Percentiles rank a stretch among this genome's conserved stretches.
Evolutionary conservation across 2,329 filamentous ascomycete species (phyloP).

Genomic region (Penicillium capsulatum): DNA sequence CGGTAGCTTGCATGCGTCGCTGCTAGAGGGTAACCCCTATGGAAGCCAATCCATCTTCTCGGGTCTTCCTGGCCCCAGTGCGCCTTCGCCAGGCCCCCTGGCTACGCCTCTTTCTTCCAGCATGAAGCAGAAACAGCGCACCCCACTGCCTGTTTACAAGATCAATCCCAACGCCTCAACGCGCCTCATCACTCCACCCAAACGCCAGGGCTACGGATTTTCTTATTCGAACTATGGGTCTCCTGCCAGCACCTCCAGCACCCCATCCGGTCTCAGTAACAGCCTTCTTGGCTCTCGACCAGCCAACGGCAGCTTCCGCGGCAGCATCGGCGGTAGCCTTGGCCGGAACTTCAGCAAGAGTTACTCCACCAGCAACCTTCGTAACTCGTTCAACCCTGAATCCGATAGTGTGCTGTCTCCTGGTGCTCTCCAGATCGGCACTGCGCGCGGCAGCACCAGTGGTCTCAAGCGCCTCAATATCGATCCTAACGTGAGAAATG

Average conservation of each 20-base stretch:
- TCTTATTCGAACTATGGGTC: constrained; percentile 89
- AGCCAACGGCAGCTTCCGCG: constrained; percentile 10
- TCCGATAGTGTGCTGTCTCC: constrained; percentile 77
- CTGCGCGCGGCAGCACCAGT: constrained; percentile 60
- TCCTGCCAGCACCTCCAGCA: constrained; percentile 66
- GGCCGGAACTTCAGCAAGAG: constrained; percentile 77
- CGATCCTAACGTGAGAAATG: constrained; percentile 74
- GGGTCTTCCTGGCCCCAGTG: constrained; percentile 59
- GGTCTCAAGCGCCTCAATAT: constrained; percentile 90
- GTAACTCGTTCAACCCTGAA: constrained; percentile 73
- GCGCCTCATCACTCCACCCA: constrained; percentile 77
- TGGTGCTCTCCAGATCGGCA: constrained; percentile 72
- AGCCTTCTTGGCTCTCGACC: constrained; percentile 51
- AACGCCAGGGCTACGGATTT: constrained; percentile 78
- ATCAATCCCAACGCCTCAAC: constrained; percentile 76
- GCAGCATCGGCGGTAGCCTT: constrained; percentile 49
- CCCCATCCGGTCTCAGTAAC: constrained; percentile 62
- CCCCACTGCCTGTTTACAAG: constrained; percentile 81
- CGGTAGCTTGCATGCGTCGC: constrained; percentile 65
- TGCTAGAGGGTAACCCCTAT: constrained; percentile 82
- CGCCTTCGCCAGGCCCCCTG: constrained; percentile 76
- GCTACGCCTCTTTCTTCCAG: constrained; percentile 79
- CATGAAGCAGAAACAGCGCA: constrained; percentile 72
- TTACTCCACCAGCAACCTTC: constrained; percentile 79
- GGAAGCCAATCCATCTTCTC: constrained; percentile 83